Evolutionary conservation across 2,329 filamentous ascomycete genomes (phyloP), one percentile per base, ranked within the genome.

Genomic region (Penicillium freii): DNA sequence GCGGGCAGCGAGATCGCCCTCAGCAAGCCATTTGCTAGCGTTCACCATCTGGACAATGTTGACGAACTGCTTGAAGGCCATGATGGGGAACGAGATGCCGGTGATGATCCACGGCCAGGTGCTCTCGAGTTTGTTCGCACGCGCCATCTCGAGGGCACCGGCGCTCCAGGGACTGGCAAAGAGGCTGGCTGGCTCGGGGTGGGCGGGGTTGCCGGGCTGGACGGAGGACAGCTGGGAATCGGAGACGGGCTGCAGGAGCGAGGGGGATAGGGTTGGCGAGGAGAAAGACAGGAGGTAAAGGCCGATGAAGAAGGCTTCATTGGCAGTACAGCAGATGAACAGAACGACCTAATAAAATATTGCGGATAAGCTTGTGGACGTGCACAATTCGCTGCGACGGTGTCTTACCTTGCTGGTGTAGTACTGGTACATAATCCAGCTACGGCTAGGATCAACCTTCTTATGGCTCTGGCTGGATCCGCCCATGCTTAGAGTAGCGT

Each of bases 281-380:
- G 90, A 95, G 82, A 99, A 99, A 69, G 92, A 97, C 58, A 99
- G 88, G 53, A 99, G 89, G 80, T 99, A 99, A 61, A 99, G 86
- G 31, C 91, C 92, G 72, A 99, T 97, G 82, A 99, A 99, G 83
- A 97, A 99, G 63, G 92, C 79, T 78, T 99, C 94, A 76, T 99
- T 99, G 65, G 96, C 79, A 57, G 86, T 83, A 81, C 94, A 99
- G 77, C 91, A 90, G 61, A 91, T 77, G 79, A 99, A 99, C 42
- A 99, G 83, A 45, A 99, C 92, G 54, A 82, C 89, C 93, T 97
- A 43, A 52, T 9, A n/a, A 40, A 17, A 13, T 7, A 33, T 3
- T 17, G 6, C 8, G 11, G 21, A 43, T 57, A 19, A 60, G 57
- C n/a, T 51, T 40, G n/a, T 33, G 15, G 11, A 15, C 5, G 42